Evolutionary conservation across 148 eudicot genomes (phyloP).

Genomic region (Fallopia convolvulus): DNA sequence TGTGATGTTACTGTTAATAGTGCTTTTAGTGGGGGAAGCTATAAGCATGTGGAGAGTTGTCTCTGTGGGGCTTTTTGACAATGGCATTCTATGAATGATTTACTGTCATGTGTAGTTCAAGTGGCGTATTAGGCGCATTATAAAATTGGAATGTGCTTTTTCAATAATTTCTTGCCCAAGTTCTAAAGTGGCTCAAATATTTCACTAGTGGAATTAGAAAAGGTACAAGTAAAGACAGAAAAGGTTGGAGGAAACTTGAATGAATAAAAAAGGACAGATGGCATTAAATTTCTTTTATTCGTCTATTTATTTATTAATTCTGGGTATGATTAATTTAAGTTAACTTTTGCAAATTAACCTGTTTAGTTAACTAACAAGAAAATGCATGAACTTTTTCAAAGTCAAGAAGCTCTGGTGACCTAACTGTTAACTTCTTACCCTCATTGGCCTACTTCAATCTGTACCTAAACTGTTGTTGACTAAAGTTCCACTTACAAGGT

Average conservation of each 20-base stretch:
- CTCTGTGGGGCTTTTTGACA: constrained; percentile 5
- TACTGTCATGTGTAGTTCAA: neutral
- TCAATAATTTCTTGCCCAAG: neutral
- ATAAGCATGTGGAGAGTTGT: neutral
- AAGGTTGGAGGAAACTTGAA: constrained; percentile 4
- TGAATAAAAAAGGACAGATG: neutral
- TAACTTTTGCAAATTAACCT: neutral
- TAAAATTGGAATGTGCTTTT: neutral
- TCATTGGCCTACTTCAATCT: neutral
- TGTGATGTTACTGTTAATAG: neutral
- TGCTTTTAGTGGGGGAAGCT: neutral
- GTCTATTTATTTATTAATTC: neutral
- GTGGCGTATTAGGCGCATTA: neutral
- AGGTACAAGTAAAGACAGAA: neutral
- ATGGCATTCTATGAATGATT: neutral
- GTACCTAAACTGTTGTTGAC: neutral
- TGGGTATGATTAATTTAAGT: neutral
- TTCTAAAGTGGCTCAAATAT: neutral
- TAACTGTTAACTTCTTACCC: neutral
- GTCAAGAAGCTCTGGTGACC: constrained; percentile 1
- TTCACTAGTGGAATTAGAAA: constrained; percentile 1
- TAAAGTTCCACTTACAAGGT: neutral
- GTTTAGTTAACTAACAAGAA: neutral
- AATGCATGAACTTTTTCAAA: constrained; percentile 4
- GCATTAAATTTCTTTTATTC: neutral